Evolutionary conservation across 306 rosid species (phyloP).

Genomic region (Gastrolobium bilobum): DNA sequence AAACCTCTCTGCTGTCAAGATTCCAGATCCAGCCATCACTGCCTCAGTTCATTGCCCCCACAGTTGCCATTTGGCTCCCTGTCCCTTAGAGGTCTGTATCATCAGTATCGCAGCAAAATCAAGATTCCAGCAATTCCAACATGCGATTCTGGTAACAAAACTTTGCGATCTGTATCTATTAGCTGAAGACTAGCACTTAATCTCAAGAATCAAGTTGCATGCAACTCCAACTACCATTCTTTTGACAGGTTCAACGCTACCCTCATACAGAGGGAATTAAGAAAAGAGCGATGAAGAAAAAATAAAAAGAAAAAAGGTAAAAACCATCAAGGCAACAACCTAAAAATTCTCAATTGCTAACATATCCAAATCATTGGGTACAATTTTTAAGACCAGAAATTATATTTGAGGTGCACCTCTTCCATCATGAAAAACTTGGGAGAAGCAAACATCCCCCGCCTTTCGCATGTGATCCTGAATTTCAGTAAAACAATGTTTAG

Average conservation of each 20-base stretch:
- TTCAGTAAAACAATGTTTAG: conserved; percentile 16
- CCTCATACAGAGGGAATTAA: not conserved
- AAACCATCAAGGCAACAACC: not conserved
- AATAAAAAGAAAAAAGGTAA: not conserved
- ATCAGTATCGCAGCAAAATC: too few relatives aligned
- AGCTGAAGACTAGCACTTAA: too few relatives aligned
- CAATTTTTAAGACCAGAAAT: conserved; percentile 29
- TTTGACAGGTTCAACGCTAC: conserved; percentile 24
- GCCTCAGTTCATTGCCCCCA: too few relatives aligned
- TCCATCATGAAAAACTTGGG: conserved; percentile 98
- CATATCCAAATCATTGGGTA: conserved; percentile 6
- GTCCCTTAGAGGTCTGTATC: too few relatives aligned
- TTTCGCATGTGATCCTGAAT: conserved; percentile 99
- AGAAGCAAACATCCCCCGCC: conserved; percentile 99
- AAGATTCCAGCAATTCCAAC: too few relatives aligned
- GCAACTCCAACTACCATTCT: not conserved
- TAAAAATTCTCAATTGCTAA: not conserved
- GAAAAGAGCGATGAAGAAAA: not conserved
- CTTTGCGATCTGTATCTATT: too few relatives aligned
- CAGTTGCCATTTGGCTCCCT: too few relatives aligned
- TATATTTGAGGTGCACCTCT: conserved; percentile 62
- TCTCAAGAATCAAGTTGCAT: too few relatives aligned
- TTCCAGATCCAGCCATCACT: too few relatives aligned
- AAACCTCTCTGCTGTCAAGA: too few relatives aligned
- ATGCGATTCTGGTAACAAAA: too few relatives aligned